Percentiles rank a stretch among this genome's conserved stretches.
phyloP scores from a whole-genome alignment of 805 yeast genomes.

The Kodamaea hsintzibuensis region DNA sequence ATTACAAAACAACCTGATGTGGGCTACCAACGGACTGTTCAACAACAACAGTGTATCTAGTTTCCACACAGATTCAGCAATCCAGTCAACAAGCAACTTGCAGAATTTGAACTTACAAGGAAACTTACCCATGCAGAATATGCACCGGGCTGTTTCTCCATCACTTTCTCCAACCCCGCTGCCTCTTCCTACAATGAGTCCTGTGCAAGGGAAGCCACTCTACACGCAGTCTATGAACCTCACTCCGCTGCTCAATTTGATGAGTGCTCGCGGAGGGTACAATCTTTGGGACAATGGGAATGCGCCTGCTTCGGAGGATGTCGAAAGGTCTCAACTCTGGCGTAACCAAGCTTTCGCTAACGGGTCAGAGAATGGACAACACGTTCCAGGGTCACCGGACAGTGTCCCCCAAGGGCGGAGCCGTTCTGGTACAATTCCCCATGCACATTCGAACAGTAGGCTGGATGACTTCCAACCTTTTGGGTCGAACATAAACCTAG shows the following conservation, averaged over 20 bases:
- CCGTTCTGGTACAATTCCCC: not conserved
- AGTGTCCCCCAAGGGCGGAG: not conserved
- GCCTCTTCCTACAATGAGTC: slow-evolving; percentile 6
- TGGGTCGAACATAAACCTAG: slow-evolving; percentile 3
- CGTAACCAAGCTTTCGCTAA: slow-evolving; percentile 5
- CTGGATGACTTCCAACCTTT: slow-evolving; percentile 8
- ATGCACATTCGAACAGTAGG: not conserved
- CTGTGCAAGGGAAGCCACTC: not conserved
- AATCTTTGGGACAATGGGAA: slow-evolving; percentile 5
- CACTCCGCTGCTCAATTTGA: slow-evolving; percentile 13
- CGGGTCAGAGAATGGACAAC: not conserved
- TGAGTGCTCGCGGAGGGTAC: slow-evolving; percentile 5
- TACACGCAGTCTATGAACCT: not conserved
- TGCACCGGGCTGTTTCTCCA: slow-evolving; percentile 2
- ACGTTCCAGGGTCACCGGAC: not conserved
- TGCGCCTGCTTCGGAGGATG: not conserved
- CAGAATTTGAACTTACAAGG: not conserved
- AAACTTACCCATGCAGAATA: not conserved
- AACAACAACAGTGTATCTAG: slow-evolving; percentile 5
- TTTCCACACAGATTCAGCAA: slow-evolving; percentile 1
- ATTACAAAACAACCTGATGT: slow-evolving; percentile 3
- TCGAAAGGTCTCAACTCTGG: slow-evolving; percentile 4
- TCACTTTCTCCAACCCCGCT: slow-evolving; percentile 8
- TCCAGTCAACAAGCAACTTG: slow-evolving; percentile 1
- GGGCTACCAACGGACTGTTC: slow-evolving; percentile 4